These are phyloP conservation scores for Aureobasidium sp. DNA, from an alignment of 2,329 filamentous ascomycete species.

Conservation along the genomic window DNA sequence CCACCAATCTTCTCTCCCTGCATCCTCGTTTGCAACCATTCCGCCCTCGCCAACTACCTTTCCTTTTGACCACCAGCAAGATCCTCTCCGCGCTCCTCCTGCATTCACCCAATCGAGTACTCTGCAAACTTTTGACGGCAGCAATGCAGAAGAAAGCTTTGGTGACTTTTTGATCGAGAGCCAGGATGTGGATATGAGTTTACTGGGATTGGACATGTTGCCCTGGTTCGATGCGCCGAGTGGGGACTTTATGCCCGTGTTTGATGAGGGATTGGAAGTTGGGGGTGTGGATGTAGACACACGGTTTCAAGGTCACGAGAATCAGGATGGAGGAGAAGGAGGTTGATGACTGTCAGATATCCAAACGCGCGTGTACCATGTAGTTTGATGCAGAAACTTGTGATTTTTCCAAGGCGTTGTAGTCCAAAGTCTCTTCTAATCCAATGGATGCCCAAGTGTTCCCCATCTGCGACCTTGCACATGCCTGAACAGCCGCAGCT, in stretches of 20 bases:
- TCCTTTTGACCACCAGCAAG: not conserved
- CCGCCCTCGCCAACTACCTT: not conserved
- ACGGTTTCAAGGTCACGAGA: not conserved
- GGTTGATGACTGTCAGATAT: not conserved
- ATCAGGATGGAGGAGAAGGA: not conserved
- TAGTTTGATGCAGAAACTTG: too few species aligned
- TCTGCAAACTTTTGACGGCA: not conserved
- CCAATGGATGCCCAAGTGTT: too few species aligned
- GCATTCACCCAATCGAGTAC: not conserved
- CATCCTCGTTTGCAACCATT: not conserved
- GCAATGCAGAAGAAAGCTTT: conserved; percentile 20
- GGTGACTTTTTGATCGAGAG: conserved; percentile 62
- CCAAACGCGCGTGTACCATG: too few species aligned
- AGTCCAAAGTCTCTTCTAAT: too few species aligned
- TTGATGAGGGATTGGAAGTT: not conserved
- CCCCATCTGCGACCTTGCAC: too few species aligned
- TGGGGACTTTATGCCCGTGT: not conserved
- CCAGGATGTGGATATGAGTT: conserved; percentile 66
- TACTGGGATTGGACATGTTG: conserved; percentile 60
- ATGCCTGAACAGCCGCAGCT: too few species aligned
- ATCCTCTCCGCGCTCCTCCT: not conserved
- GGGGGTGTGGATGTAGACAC: not conserved
- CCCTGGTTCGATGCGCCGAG: conserved; percentile 54
- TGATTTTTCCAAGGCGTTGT: too few species aligned
- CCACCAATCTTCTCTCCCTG: conserved; percentile 1